A percentile compares a stretch with the other conserved stretches of the same genome.
Evolutionary conservation across 306 rosid species (phyloP).

Genomic region (Luffa acutangula): DNA sequence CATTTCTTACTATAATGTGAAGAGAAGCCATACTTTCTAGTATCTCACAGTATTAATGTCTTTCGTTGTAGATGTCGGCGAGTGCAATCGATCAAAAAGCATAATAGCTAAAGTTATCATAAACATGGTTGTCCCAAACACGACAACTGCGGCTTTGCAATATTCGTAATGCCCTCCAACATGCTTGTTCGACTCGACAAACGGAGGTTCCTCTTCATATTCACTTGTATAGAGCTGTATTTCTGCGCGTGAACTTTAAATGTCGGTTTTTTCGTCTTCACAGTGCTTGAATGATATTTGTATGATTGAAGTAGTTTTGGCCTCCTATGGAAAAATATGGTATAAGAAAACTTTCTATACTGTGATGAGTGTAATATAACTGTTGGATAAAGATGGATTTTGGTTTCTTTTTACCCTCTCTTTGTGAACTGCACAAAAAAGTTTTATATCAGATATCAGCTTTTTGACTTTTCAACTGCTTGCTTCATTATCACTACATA

Average conservation of each 20-base stretch:
- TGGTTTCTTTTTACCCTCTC: not conserved
- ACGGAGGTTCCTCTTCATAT: conserved; percentile 3
- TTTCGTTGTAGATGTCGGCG: not conserved
- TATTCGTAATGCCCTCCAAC: not conserved
- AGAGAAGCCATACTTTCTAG: not conserved
- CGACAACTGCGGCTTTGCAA: not conserved
- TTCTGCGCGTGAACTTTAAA: not conserved
- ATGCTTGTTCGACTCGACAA: not conserved
- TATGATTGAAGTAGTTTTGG: conserved; percentile 1
- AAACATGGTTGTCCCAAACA: not conserved
- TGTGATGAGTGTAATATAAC: conserved; percentile 1
- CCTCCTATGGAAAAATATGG: not conserved
- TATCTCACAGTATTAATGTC: not conserved
- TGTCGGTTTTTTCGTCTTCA: not conserved
- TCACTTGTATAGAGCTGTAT: conserved; percentile 13
- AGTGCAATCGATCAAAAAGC: conserved; percentile 4
- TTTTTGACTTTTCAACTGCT: conserved; percentile 1
- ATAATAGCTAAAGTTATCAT: not conserved
- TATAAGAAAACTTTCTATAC: not conserved
- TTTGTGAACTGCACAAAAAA: not conserved
- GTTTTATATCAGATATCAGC: not conserved
- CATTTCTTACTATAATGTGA: not conserved
- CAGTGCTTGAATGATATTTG: not conserved
- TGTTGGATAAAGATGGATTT: conserved; percentile 1
- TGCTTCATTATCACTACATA: not conserved